Evolutionary conservation across 1,284 basidiomycete genomes (phyloP).

Genomic region (Peniophora sp.): DNA sequence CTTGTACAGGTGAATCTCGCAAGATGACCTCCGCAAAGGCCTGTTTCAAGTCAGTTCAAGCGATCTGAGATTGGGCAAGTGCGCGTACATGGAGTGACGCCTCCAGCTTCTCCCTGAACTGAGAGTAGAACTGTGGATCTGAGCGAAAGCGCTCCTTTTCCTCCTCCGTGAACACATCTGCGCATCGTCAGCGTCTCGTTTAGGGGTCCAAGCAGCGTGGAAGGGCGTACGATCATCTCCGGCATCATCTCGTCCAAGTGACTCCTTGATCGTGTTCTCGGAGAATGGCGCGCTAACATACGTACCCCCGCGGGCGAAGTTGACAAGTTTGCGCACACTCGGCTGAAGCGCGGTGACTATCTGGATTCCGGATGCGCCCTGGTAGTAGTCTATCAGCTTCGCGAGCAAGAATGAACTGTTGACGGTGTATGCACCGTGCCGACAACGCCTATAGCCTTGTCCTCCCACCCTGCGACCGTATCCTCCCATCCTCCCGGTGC

Average conservation of each 20-base stretch:
- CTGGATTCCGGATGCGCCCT: conserved; percentile 63
- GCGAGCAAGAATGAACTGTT: neutral
- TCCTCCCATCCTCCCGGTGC: conserved; percentile 37
- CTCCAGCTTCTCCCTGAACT: conserved; percentile 45
- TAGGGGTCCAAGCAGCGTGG: conserved; percentile 11
- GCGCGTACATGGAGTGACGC: conserved; percentile 42
- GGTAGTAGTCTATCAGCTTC: neutral
- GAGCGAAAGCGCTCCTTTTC: conserved; percentile 38
- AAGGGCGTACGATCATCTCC: conserved; percentile 34
- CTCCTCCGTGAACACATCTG: conserved; percentile 44
- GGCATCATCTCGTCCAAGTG: conserved; percentile 27
- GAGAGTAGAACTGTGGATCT: conserved; percentile 39
- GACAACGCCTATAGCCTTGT: conserved; percentile 52
- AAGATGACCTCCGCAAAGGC: conserved; percentile 37
- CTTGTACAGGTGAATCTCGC: conserved; percentile 33
- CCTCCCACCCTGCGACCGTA: conserved; percentile 39
- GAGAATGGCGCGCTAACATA: conserved; percentile 50
- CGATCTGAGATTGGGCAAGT: neutral
- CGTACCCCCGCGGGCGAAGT: conserved; percentile 55
- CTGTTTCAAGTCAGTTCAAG: conserved; percentile 22
- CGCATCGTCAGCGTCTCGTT: neutral
- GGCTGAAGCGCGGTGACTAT: conserved; percentile 53
- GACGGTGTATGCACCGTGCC: conserved; percentile 37
- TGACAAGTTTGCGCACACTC: conserved; percentile 39
- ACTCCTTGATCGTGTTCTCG: conserved; percentile 26